Conservation (phyloP, 2,329 filamentous ascomycete species). For the Myrmaecium sp. region DNA sequence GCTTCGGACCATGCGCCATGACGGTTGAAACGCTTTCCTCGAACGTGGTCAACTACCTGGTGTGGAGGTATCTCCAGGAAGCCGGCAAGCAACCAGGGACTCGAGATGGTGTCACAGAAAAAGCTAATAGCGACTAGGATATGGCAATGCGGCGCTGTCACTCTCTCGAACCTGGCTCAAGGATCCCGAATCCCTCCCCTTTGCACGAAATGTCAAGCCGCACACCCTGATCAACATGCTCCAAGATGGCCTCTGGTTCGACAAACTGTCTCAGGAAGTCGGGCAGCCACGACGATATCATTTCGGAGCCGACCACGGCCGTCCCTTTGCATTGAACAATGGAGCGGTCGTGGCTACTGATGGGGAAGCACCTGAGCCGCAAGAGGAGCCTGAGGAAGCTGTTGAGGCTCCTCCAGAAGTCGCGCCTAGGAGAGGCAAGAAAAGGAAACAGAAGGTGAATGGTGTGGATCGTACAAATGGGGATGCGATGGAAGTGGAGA, state of each 20-base stretch:
- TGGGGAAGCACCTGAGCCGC: slow-evolving; percentile 17
- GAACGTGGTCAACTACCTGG: slow-evolving; percentile 52
- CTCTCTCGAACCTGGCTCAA: slow-evolving; percentile 46
- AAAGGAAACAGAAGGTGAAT: slow-evolving; percentile 16
- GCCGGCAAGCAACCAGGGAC: slow-evolving; percentile 13
- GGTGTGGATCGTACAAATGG: slow-evolving; percentile 21
- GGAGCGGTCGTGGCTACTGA: too few relatives aligned
- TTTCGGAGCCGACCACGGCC: slow-evolving; percentile 23
- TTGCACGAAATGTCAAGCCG: slow-evolving; percentile 40
- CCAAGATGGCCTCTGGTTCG: slow-evolving; percentile 42
- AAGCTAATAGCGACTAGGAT: slow-evolving; percentile 24
- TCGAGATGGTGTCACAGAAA: not conserved
- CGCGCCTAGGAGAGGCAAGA: slow-evolving; percentile 14
- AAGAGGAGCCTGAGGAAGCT: slow-evolving; percentile 15
- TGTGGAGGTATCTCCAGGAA: slow-evolving; percentile 41
- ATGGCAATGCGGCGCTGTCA: slow-evolving; percentile 41
- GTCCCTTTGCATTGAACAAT: slow-evolving; percentile 20
- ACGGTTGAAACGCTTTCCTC: slow-evolving; percentile 30
- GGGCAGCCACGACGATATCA: slow-evolving; percentile 13
- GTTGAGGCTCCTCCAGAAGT: slow-evolving; percentile 15
- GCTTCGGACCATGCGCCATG: slow-evolving; percentile 24
- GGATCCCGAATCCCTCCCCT: slow-evolving; percentile 43
- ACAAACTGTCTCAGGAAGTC: slow-evolving; percentile 17
- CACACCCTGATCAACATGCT: slow-evolving; percentile 44
- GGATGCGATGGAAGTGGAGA: slow-evolving; percentile 30